phyloP scores from a whole-genome alignment of 768 basidiomycete species.

The Crucibulum laeve region DNA sequence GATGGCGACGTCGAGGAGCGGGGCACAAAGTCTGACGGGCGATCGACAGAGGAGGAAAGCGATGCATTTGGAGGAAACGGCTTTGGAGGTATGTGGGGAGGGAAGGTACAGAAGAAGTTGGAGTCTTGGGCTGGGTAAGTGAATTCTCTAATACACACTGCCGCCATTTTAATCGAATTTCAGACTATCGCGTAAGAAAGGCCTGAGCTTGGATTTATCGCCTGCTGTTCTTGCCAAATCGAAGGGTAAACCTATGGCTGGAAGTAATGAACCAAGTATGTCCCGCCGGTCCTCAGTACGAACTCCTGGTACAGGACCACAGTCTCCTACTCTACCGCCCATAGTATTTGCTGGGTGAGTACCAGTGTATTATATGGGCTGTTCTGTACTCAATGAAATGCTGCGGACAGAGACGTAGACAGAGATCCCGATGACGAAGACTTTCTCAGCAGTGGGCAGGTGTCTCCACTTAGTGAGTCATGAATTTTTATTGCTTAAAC shows the following conservation, averaged over 20 bases:
- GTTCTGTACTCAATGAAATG: too few species aligned
- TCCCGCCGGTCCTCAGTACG: background rate
- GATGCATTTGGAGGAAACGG: conserved; percentile 18
- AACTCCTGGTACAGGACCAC: conserved; percentile 9
- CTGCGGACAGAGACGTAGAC: conserved; percentile 8
- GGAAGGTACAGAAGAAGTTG: conserved; percentile 36
- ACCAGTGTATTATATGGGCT: background rate
- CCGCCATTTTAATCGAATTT: background rate
- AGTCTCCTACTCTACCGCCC: conserved; percentile 30
- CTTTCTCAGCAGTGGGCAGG: conserved; percentile 74
- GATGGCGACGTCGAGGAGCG: conserved; percentile 30
- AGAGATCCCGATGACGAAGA: conserved; percentile 51
- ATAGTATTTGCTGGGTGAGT: conserved; percentile 23
- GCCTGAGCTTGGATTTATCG: conserved; percentile 18
- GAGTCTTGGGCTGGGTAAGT: conserved; percentile 41
- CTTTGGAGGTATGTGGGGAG: conserved; percentile 38
- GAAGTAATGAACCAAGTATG: background rate
- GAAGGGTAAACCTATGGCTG: background rate
- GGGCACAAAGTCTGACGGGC: conserved; percentile 22
- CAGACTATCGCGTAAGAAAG: conserved; percentile 19
- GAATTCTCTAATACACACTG: background rate
- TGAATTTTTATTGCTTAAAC: conserved; percentile 4
- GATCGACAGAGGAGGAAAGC: conserved; percentile 43
- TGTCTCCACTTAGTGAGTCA: conserved; percentile 61
- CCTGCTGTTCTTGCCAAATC: conserved; percentile 1